Evolutionary conservation across 2,329 filamentous ascomycete genomes (phyloP), one percentile per base, ranked within the genome.

Genomic region (Cryoendolithus antarcticus): DNA sequence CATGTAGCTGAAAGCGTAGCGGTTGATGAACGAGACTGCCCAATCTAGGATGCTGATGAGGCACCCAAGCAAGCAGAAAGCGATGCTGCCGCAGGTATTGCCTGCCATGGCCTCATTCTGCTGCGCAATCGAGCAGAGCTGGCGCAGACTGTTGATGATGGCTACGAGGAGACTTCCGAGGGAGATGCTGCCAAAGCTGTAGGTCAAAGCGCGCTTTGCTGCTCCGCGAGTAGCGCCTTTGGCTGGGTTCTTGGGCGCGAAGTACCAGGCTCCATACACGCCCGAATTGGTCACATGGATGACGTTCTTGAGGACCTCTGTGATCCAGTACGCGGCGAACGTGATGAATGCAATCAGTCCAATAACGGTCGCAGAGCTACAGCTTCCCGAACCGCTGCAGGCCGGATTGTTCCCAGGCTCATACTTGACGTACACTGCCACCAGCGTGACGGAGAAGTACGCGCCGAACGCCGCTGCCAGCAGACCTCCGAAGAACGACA

Each of bases 211-310:
- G 9, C 89, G 77, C 50, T 75, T 80, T 47, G 91, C 73, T 0
- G 89, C 83, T n/a, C 85, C 83, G 9, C 86, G 75, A 0, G 89
- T 95, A 1, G 85, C 79, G 8, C 78, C 78, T 46, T 74, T 78
- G 24, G 88, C 86, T 53, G 85, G 82, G 40, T 74, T 72, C 21
- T 72, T 64, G 6, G 69, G 63, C 48, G 75, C 81, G 58, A 93
- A 95, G 65, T 93, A 96, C 89, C 89, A 96, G 1, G 82, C 81
- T 1, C 86, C 88, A 52, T 93, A 95, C 0, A 94, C 79, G 0
- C 89, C 88, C 0, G 86, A 82, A 42, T 94, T 82, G 15, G 78
- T 86, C 2, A 81, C 82, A 57, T 96, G 86, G 34, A 94, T 84
- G 1, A 84, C 86, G 62, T 93, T 94, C 67, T 95, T 95, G 51